Conservation (phyloP, 495 filamentous ascomycete genomes). For the Xylona heveae region DNA sequence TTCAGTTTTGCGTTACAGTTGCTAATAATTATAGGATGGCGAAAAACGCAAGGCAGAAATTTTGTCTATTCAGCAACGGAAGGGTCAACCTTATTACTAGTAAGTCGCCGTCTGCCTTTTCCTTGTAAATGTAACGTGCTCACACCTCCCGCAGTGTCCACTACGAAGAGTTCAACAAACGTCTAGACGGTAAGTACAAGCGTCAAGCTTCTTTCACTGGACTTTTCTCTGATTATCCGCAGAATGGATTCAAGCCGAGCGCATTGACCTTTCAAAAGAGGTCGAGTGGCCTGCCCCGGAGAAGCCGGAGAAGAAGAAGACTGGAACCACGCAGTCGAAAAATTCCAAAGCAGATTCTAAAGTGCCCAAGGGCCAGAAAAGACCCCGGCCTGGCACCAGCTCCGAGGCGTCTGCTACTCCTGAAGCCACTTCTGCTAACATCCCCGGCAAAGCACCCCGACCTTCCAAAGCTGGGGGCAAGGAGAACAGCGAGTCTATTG, state of each 20-base stretch:
- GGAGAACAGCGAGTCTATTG: conserved; percentile 35
- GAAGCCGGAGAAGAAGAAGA: conserved; percentile 44
- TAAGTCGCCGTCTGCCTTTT: conserved; percentile 11
- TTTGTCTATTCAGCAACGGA: conserved; percentile 63
- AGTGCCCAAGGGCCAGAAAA: conserved; percentile 31
- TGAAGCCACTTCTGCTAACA: conserved; percentile 22
- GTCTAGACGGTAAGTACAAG: conserved; percentile 44
- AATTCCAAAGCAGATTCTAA: conserved; percentile 18
- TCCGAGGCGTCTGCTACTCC: conserved; percentile 35
- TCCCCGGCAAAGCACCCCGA: conserved; percentile 28
- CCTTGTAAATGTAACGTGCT: background rate
- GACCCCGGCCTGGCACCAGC: conserved; percentile 20
- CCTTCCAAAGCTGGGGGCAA: conserved; percentile 39
- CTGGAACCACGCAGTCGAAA: conserved; percentile 7
- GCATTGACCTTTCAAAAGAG: conserved; percentile 62
- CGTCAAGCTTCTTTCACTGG: background rate
- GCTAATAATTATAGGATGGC: conserved; percentile 39
- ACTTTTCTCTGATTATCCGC: conserved; percentile 4
- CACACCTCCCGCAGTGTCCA: conserved; percentile 37
- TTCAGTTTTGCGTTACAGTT: conserved; percentile 5
- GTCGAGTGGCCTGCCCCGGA: conserved; percentile 63
- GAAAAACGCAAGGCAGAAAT: conserved; percentile 84
- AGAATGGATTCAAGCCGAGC: conserved; percentile 72
- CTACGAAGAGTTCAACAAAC: conserved; percentile 98
- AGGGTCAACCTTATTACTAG: conserved; percentile 72